Evolutionary conservation across 2,329 filamentous ascomycete species (phyloP).

Genomic region (Cyclaneusma minus): DNA sequence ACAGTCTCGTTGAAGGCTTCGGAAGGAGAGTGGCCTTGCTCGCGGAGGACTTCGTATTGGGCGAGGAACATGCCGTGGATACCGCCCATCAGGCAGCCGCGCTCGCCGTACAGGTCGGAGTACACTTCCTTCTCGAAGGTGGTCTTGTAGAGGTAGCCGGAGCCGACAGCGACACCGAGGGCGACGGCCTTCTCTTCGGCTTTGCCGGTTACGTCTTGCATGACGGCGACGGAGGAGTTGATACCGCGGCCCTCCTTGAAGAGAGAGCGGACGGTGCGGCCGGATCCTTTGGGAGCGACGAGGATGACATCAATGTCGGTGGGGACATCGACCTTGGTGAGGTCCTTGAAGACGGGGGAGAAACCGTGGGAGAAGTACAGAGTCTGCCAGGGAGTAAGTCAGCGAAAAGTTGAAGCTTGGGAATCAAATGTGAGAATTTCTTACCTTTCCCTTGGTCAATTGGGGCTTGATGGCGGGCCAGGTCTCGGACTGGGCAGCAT

Average conservation of each 20-base stretch:
- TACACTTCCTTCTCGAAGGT: slow-evolving; percentile 99
- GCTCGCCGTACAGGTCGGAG: slow-evolving; percentile 99
- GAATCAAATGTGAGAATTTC: slow-evolving; percentile 13
- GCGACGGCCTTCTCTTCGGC: slow-evolving; percentile 96
- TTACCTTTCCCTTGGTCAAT: slow-evolving; percentile 94
- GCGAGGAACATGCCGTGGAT: slow-evolving; percentile 99
- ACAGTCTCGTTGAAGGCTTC: slow-evolving; percentile 99
- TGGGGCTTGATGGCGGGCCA: slow-evolving; percentile 98
- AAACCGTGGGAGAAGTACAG: slow-evolving; percentile 99
- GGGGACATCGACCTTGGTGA: slow-evolving; percentile 97
- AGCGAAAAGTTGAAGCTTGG: not conserved
- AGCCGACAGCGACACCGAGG: slow-evolving; percentile 91
- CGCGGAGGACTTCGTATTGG: slow-evolving; percentile 98
- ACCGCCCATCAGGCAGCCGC: slow-evolving; percentile 98
- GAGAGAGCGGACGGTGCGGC: slow-evolving; percentile 93
- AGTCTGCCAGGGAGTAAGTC: slow-evolving; percentile 41
- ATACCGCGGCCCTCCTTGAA: slow-evolving; percentile 99
- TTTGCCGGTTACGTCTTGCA: slow-evolving; percentile 94
- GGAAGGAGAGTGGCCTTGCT: slow-evolving; percentile 91
- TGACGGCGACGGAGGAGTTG: slow-evolving; percentile 98
- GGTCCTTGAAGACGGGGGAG: slow-evolving; percentile 99
- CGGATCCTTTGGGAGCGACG: slow-evolving; percentile 96
- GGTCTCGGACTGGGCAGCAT: slow-evolving; percentile 96
- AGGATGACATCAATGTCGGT: slow-evolving; percentile 97
- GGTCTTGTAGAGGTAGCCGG: slow-evolving; percentile 98